These are phyloP conservation scores for Colletotrichum limetticola DNA, from an alignment of 2,329 filamentous ascomycete genomes.

Conservation along the genomic window DNA sequence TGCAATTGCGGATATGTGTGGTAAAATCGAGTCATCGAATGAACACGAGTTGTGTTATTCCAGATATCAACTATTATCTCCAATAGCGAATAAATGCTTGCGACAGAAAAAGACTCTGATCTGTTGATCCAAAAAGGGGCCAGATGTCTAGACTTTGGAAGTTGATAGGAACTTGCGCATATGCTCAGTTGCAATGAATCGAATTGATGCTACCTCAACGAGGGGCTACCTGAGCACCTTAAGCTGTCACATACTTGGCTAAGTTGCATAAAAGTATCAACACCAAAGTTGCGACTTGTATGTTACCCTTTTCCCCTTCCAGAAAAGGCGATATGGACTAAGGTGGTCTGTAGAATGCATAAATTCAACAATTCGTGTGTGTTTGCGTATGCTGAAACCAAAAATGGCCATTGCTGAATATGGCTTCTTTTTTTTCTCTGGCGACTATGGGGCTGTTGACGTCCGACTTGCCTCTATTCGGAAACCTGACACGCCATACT, in stretches of 20 bases:
- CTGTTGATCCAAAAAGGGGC: no score
- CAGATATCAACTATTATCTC: no score
- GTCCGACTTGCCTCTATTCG: conserved; percentile 33
- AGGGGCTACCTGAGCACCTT: no score
- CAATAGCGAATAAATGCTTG: no score
- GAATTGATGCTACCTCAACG: no score
- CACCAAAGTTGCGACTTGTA: background rate
- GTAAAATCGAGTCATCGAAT: background rate
- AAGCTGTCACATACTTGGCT: no score
- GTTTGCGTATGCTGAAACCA: background rate
- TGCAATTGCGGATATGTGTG: background rate
- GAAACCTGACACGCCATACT: conserved; percentile 28
- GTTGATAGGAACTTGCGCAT: no score
- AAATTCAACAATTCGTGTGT: background rate
- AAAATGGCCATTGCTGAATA: background rate
- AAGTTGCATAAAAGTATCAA: background rate
- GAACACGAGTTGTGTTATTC: background rate
- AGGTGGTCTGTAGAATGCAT: background rate
- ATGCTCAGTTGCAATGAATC: no score
- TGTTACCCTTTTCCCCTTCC: no score
- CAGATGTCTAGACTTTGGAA: no score
- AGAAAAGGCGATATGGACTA: no score
- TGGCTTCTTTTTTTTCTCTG: background rate
- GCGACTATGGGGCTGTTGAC: background rate
- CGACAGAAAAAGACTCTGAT: no score